These are phyloP conservation scores for Boeremia lycopersici DNA, from an alignment of 2,329 filamentous ascomycete species.

Conservation along the genomic window DNA sequence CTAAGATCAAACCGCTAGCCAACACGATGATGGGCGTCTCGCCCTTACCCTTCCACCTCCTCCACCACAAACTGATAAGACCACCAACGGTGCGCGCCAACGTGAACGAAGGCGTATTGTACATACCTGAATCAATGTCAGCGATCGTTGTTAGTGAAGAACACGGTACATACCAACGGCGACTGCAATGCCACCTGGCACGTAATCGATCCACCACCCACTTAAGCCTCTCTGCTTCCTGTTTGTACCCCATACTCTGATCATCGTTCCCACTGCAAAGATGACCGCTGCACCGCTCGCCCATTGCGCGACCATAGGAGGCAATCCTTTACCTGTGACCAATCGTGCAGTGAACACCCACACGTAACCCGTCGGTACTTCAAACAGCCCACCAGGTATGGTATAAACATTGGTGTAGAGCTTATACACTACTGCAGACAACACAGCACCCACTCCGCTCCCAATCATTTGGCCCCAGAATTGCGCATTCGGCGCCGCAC, in stretches of 20 bases:
- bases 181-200: conserved; percentile 94
- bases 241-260: conserved; percentile 59
- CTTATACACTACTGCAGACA: conserved; percentile 85
- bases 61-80: conserved; percentile 22
- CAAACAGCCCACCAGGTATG: conserved; percentile 87
- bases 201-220: conserved; percentile 70
- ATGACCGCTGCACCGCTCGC: conserved; percentile 75
- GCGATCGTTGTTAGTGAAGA: neutral
- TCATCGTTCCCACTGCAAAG: conserved; percentile 72
- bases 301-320: conserved; percentile 81
- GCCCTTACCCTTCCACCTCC: conserved; percentile 45
- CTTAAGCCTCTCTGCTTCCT: conserved; percentile 42
- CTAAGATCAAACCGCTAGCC: conserved; percentile 83
- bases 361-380: conserved; percentile 92
- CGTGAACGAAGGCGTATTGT: conserved; percentile 96
- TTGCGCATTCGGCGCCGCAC: conserved; percentile 90
- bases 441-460: conserved; percentile 80
- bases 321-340: conserved; percentile 88
- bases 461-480: conserved; percentile 97
- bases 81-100: conserved; percentile 86
- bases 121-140: conserved; percentile 70
- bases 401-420: conserved; percentile 89
- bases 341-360: conserved; percentile 97
- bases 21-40: conserved; percentile 87
- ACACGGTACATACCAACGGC: conserved; percentile 71